These are phyloP conservation scores for Euphrasia confusa DNA, from an alignment of 257 asterid species.

Conservation along the genomic window DNA sequence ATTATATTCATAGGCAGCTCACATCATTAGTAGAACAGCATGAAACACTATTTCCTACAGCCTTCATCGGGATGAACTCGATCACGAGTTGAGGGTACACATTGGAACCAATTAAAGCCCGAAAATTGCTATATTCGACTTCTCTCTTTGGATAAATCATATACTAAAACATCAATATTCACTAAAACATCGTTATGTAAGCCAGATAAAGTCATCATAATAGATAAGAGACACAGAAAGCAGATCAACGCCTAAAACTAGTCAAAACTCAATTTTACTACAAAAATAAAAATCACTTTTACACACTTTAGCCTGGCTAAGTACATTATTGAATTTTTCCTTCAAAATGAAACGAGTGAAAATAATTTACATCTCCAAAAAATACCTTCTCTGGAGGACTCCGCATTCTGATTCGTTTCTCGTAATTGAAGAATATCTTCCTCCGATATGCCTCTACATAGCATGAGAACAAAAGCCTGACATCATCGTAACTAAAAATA, in stretches of 20 bases:
- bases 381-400: conserved; percentile 96
- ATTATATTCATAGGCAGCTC: background rate
- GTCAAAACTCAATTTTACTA: background rate
- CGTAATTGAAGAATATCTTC: conserved; percentile 79
- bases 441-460: conserved; percentile 70
- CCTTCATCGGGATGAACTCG: background rate
- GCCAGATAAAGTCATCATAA: background rate
- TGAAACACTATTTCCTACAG: background rate
- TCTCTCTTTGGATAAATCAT: conserved; percentile 10
- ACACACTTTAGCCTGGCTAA: conserved; percentile 15
- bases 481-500: background rate
- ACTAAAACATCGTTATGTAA: conserved; percentile 6
- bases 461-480: conserved; percentile 13
- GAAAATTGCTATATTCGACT: background rate
- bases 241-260: background rate
- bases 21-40: background rate
- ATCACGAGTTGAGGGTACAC: background rate
- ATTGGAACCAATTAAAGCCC: conserved; percentile 2
- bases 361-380: background rate
- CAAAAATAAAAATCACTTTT: conserved; percentile 6
- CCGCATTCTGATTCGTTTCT: conserved; percentile 83
- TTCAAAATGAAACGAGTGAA: conserved; percentile 11
- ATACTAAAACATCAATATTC: conserved; percentile 1
- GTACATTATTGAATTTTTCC: background rate
- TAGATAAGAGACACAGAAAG: background rate